Percentiles rank a stretch among this genome's conserved stretches.
phyloP scores from a whole-genome alignment of 116 monocot genomes.

The Papilionanthe hybrid region DNA sequence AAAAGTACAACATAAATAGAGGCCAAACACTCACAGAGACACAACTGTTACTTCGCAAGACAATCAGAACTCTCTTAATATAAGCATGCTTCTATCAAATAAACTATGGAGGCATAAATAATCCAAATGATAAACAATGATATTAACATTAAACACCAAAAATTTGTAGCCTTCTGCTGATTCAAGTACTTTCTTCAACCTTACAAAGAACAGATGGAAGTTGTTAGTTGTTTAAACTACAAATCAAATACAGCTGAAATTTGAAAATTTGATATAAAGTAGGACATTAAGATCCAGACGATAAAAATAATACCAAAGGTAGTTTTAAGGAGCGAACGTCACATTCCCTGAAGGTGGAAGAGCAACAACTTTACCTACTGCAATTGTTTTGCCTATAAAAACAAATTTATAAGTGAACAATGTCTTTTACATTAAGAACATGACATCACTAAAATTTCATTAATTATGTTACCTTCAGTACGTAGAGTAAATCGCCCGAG shows the following conservation, averaged over 20 bases:
- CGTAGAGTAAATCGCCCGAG: slow-evolving; percentile 95
- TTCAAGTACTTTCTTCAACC: neutral
- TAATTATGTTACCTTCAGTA: slow-evolving; percentile 65
- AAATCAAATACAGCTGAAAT: neutral
- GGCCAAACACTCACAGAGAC: neutral
- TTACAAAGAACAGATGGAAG: neutral
- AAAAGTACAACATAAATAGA: neutral
- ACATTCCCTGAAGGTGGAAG: slow-evolving; percentile 38
- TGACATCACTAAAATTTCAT: neutral
- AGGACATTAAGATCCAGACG: neutral
- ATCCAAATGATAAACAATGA: neutral
- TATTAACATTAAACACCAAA: neutral
- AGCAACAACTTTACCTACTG: slow-evolving; percentile 77
- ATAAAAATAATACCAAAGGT: neutral
- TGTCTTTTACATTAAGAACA: neutral
- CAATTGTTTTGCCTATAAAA: slow-evolving; percentile 80
- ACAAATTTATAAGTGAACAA: too few species aligned
- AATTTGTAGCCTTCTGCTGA: neutral
- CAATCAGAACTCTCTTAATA: too few species aligned
- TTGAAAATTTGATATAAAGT: neutral
- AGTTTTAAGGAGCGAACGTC: slow-evolving; percentile 12
- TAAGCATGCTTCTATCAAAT: neutral
- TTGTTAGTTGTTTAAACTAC: neutral
- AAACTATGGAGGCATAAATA: neutral
- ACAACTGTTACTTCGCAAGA: too few species aligned